These are phyloP conservation scores for Cercospora citrullina DNA, from an alignment of 2,329 filamentous ascomycete species.

Conservation along the genomic window DNA sequence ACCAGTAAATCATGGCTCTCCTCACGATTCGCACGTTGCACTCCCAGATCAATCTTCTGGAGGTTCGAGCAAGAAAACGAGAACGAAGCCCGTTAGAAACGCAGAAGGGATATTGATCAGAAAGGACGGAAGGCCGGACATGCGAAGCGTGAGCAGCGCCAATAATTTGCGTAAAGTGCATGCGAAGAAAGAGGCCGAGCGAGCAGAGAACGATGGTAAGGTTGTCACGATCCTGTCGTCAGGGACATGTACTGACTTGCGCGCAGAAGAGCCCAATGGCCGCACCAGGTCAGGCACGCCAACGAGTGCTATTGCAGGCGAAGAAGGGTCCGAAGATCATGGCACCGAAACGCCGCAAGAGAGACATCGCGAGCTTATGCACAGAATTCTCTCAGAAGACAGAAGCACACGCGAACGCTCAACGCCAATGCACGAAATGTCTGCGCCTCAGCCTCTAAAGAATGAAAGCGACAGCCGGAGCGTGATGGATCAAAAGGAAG, in stretches of 20 bases:
- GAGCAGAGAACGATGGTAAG: conserved; percentile 30
- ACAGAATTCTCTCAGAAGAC: conserved; percentile 32
- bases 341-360: conserved; percentile 26
- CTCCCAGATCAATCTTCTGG: conserved; percentile 20
- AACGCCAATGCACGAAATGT: conserved; percentile 25
- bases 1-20: conserved; percentile 21
- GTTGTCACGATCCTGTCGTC: background rate
- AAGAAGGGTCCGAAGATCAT: conserved; percentile 25
- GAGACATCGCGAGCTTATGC: conserved; percentile 36
- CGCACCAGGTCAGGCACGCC: conserved; percentile 28
- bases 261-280: conserved; percentile 25
- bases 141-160: conserved; percentile 54
- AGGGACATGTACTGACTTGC: conserved; percentile 7
- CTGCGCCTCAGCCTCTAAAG: conserved; percentile 3
- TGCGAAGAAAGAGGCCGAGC: conserved; percentile 49
- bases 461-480: conserved; percentile 14
- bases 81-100: conserved; percentile 53
- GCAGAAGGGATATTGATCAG: conserved; percentile 53
- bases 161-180: conserved; percentile 54
- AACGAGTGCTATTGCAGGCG: conserved; percentile 21
- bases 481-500: conserved; percentile 6
- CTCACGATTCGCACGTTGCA: conserved; percentile 21
- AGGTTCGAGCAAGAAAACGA: conserved; percentile 46
- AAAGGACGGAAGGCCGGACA: conserved; percentile 54
- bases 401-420: conserved; percentile 27